Base-by-base conservation (phyloP, 1,284 basidiomycete genomes). In the Ganoderma meredithae region DNA sequence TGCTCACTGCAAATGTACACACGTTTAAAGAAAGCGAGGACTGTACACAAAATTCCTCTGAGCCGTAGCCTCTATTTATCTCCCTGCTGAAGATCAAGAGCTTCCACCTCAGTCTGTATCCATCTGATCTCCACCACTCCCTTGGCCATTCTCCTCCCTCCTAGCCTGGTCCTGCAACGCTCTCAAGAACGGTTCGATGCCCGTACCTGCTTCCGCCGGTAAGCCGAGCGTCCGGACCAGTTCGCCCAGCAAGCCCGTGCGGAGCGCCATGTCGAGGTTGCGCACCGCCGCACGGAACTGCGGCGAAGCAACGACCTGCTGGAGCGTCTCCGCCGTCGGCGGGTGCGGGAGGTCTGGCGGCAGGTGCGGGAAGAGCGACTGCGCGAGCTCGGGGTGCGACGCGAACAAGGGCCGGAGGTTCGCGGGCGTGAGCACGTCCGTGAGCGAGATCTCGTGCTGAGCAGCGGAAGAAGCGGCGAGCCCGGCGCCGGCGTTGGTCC, bases 131-230 rank as follows among this genome's bases (percentile, higher is more conserved):
- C 78, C 81, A 22, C 78, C 81, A 22, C 58, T 60, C 43, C 71
- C 75, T 12, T 77, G 78, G 36, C 78, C 75, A 17, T 77, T 78
- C 6, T 13, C 39, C 64, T 87, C 85, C 64, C 83, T 81, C 69
- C 85, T 81, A n/a, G 90, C 92, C 77, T 94, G 92, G 67, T 91
- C 90, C 69, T 86, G 87, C 31, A 95, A 84, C 6, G 93, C 92
- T 58, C 86, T 83, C 76, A 95, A 80, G 79, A 95, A 95, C 2
- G 91, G 86, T 60, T 83, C 86, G 7, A 94, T 83, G 4, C 93
- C 86, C 1, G 85, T 85, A 0, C 93, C 93, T 5, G 93, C 93
- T 72, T 92, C 92, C 75, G 90, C 91, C 0, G 93, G 92, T 40
- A 95, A 79, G 2, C 93, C 93, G 6, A 95, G 81, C n/a, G 86